A percentile compares a stretch with the other conserved stretches of the same genome.
phyloP scores from a whole-genome alignment of 2,329 filamentous ascomycete species.

The Mycosphaerelloides madeirae region DNA sequence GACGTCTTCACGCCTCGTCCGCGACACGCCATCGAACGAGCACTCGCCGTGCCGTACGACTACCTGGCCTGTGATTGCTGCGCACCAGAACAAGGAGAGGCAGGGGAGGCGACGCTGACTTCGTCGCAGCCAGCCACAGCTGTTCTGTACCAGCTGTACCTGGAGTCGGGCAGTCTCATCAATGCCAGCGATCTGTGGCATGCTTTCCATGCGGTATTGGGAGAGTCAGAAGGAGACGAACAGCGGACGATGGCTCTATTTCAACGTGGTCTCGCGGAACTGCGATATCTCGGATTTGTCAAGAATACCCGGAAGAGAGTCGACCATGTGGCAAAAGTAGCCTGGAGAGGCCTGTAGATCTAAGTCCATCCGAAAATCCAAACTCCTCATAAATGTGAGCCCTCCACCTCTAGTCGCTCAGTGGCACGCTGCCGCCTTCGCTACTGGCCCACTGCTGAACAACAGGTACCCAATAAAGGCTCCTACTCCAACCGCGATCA shows the following conservation, averaged over 20 bases:
- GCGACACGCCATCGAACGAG: slow-evolving; percentile 65
- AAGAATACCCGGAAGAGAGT: slow-evolving; percentile 87
- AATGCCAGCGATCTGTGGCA: slow-evolving; percentile 77
- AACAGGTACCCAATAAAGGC: slow-evolving; percentile 82
- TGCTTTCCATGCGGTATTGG: slow-evolving; percentile 64
- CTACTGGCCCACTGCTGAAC: slow-evolving; percentile 68
- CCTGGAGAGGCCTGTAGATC: slow-evolving; percentile 66
- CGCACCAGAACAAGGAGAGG: slow-evolving; percentile 34
- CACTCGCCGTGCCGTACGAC: slow-evolving; percentile 67
- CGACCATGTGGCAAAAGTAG: slow-evolving; percentile 82
- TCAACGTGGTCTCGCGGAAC: slow-evolving; percentile 77
- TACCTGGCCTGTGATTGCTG: slow-evolving; percentile 74
- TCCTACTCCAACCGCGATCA: slow-evolving; percentile 83
- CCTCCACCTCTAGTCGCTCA: slow-evolving; percentile 36
- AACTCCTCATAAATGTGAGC: background rate
- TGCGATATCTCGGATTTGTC: slow-evolving; percentile 79
- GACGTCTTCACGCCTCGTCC: slow-evolving; percentile 73
- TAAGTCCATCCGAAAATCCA: background rate
- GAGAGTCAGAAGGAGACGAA: slow-evolving; percentile 38
- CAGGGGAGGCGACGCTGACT: slow-evolving; percentile 46
- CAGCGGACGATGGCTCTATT: slow-evolving; percentile 59
- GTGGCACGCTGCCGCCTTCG: slow-evolving; percentile 89
- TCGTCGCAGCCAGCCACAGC: slow-evolving; percentile 65
- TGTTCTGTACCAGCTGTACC: slow-evolving; percentile 72
- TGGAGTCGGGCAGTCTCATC: slow-evolving; percentile 70